Conservation (phyloP, 352 stramenopile genomes). For the Heterotrichella gracilis region DNA sequence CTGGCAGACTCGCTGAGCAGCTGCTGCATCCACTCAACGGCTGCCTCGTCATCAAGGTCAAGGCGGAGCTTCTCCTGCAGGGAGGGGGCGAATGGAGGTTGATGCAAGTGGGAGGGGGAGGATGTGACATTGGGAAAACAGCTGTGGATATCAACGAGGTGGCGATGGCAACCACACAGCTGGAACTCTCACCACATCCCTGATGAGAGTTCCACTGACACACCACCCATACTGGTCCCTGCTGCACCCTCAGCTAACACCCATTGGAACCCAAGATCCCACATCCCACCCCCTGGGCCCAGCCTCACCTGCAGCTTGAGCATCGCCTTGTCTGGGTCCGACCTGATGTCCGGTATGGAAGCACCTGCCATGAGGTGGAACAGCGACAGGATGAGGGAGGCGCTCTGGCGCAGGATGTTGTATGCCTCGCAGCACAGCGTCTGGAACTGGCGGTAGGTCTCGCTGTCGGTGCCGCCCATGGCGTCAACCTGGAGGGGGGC, state of each 20-base stretch:
- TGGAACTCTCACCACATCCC: background rate
- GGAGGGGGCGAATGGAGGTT: too few species aligned
- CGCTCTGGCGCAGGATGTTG: slow-evolving; percentile 69
- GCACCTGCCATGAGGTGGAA: slow-evolving; percentile 91
- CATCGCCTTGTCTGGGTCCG: slow-evolving; percentile 33
- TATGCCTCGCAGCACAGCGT: slow-evolving; percentile 54
- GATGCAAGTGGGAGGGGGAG: too few species aligned
- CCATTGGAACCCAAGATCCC: too few species aligned
- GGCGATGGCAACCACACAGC: background rate
- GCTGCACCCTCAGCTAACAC: too few species aligned
- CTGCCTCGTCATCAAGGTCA: slow-evolving; percentile 45
- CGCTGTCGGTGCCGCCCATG: slow-evolving; percentile 53
- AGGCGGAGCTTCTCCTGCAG: slow-evolving; percentile 56
- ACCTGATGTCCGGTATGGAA: slow-evolving; percentile 60
- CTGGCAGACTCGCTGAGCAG: slow-evolving; percentile 48
- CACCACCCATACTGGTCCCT: too few species aligned
- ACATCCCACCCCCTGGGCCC: too few species aligned
- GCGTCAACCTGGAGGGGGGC: slow-evolving; percentile 20
- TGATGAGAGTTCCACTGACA: background rate
- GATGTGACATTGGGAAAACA: too few species aligned
- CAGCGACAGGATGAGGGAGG: slow-evolving; percentile 84
- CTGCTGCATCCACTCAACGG: slow-evolving; percentile 43
- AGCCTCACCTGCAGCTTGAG: slow-evolving; percentile 15
- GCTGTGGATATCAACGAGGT: background rate
- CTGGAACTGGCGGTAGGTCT: slow-evolving; percentile 59